Conservation (phyloP, 768 basidiomycete genomes). For the Steccherinum ochraceum region DNA sequence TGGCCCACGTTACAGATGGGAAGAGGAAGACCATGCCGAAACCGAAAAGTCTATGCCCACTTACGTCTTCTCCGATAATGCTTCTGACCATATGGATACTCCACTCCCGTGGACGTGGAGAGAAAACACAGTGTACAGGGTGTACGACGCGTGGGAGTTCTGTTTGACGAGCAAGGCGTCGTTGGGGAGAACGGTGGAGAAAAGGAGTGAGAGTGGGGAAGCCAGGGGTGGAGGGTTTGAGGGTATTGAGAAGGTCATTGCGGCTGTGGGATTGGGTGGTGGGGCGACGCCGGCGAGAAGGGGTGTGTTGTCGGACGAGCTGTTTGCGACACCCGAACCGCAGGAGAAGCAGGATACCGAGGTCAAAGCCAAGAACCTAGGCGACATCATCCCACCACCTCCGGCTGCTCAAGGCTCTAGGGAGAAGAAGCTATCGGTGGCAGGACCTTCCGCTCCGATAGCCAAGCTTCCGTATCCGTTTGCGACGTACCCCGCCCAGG, state of each 20-base stretch:
- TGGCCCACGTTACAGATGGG: slow-evolving; percentile 80
- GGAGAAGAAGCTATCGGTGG: slow-evolving; percentile 36
- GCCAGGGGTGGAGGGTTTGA: slow-evolving; percentile 32
- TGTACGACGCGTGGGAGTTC: slow-evolving; percentile 79
- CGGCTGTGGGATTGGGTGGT: slow-evolving; percentile 44
- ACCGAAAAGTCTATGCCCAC: slow-evolving; percentile 51
- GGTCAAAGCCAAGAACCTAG: slow-evolving; percentile 21
- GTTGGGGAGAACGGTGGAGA: slow-evolving; percentile 21
- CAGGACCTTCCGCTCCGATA: slow-evolving; percentile 35
- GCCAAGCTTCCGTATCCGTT: slow-evolving; percentile 68
- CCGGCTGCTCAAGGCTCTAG: slow-evolving; percentile 35
- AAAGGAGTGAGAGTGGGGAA: slow-evolving; percentile 18
- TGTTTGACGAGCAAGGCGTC: slow-evolving; percentile 47
- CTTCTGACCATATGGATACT: slow-evolving; percentile 28
- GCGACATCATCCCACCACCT: slow-evolving; percentile 34
- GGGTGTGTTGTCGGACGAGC: slow-evolving; percentile 52
- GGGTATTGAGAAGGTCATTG: slow-evolving; percentile 56
- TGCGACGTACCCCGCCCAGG: slow-evolving; percentile 50
- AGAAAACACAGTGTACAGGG: slow-evolving; percentile 58
- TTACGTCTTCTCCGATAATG: slow-evolving; percentile 46
- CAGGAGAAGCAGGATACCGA: slow-evolving; percentile 16
- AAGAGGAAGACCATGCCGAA: slow-evolving; percentile 50
- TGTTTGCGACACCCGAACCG: slow-evolving; percentile 45
- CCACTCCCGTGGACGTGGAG: slow-evolving; percentile 78
- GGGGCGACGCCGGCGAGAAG: slow-evolving; percentile 50